Evolutionary conservation across 2,329 filamentous ascomycete species (phyloP), one percentile per base, ranked within the genome.

Genomic region (Leptographium radiaticola): DNA sequence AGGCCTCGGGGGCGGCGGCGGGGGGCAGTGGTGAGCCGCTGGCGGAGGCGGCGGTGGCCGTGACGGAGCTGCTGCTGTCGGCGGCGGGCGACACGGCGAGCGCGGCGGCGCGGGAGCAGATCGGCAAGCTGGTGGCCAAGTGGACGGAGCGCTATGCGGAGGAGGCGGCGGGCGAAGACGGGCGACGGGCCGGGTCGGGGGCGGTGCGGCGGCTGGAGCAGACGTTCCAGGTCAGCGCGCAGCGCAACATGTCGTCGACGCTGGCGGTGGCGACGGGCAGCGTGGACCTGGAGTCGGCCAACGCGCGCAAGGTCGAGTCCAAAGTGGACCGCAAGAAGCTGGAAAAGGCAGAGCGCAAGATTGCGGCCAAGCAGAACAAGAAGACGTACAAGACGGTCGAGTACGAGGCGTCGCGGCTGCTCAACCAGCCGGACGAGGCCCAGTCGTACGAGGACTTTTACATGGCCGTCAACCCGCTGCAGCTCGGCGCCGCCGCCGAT

Each of bases 401-500:
- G 70, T 98, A 98, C 68, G 93, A 98, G 72, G 87, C 93, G 0
- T 97, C 93, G 13, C 84, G 83, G 61, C 75, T 98, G 60, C 81
- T 98, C 60, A 85, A 94, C 65, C 45, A 48, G 31, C 45, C 30
- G 31, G 86, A 91, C 63, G 80, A 84, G 63, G 75, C 90, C 13
- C 85, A 95, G 75, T 94, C 89, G 43, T 98, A 98, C 67, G 93
- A 98, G 71, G 93, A 98, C 68, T 97, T 98, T 72, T 98, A 95
- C 79, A 97, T 98, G 93, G 86, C 89, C 53, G 93, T 98, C 74
- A 98, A 98, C 69, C 93, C 93, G 57, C 79, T 98, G 58, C 91
- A 97, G 67, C 65, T 97, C 57, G 91, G 89, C 53, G 72, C 76
- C 60, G 69, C 79, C 57, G 90, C 89, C 51, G 72, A 76, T 59